A percentile compares a stretch with the other conserved stretches of the same genome.
Conservation (phyloP, 2,329 filamentous ascomycete species). For the Epichloe brachyelytri region DNA sequence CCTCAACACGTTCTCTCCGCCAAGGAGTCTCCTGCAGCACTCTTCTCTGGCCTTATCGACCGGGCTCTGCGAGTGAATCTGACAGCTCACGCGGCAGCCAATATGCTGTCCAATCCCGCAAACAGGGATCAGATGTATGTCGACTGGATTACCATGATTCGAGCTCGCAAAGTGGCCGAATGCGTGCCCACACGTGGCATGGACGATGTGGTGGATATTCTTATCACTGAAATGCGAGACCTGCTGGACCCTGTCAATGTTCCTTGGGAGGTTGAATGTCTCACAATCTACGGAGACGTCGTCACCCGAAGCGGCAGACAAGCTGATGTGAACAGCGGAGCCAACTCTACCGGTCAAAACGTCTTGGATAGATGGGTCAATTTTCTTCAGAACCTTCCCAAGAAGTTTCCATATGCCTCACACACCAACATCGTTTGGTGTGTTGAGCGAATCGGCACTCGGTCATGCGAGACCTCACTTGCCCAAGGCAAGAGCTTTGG, state of each 20-base stretch:
- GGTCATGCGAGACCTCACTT: conserved; percentile 71
- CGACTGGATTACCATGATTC: conserved; percentile 66
- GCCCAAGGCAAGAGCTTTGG: conserved; percentile 68
- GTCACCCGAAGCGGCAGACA: conserved; percentile 32
- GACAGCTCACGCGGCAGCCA: conserved; percentile 85
- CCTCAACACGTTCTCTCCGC: conserved; percentile 76
- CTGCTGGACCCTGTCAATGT: conserved; percentile 57
- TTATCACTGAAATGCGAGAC: conserved; percentile 54
- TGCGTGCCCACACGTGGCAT: conserved; percentile 49
- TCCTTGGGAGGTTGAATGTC: conserved; percentile 49
- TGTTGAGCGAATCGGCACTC: conserved; percentile 65
- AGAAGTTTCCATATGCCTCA: conserved; percentile 60
- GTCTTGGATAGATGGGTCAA: conserved; percentile 68
- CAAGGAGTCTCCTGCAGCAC: conserved; percentile 74
- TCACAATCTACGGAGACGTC: conserved; percentile 47
- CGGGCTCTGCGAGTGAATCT: conserved; percentile 84
- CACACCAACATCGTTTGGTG: conserved; percentile 64
- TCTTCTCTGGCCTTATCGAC: conserved; percentile 78
- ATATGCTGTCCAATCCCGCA: conserved; percentile 77
- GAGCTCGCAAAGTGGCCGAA: conserved; percentile 49
- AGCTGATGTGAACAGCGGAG: conserved; percentile 13
- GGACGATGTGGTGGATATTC: conserved; percentile 51
- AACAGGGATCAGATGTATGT: conserved; percentile 93
- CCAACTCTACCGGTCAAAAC: conserved; percentile 37
- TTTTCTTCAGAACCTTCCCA: conserved; percentile 56